Percentiles rank a stretch among this genome's conserved stretches.
Conservation (phyloP, 352 stramenopile species). For the Pythium grandisporangium region DNA sequence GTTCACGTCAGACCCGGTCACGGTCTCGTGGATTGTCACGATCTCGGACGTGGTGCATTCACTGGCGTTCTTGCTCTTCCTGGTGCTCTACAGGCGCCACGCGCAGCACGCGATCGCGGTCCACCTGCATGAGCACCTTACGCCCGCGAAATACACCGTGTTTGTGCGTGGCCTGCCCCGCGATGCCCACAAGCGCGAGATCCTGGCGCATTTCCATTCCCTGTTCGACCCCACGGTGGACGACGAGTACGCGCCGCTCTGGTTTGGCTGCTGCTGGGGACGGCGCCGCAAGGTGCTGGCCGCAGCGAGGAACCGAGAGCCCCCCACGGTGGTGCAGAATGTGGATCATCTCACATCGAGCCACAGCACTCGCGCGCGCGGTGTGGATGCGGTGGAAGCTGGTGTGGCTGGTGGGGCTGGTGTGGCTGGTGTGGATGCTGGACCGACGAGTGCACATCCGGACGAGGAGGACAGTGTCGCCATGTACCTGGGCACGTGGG, state of each 20-base stretch:
- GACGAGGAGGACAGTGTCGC: slow-evolving; percentile 28
- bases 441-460: no score
- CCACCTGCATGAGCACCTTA: slow-evolving; percentile 70
- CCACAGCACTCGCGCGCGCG: no score
- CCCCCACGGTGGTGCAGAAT: slow-evolving; percentile 44
- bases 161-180: slow-evolving; percentile 61
- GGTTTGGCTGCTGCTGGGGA: slow-evolving; percentile 56
- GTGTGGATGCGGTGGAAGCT: no score
- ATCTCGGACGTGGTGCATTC: slow-evolving; percentile 53
- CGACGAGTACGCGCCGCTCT: slow-evolving; percentile 53
- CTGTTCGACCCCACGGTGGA: slow-evolving; percentile 65
- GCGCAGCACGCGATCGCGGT: slow-evolving; percentile 41
- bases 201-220: slow-evolving; percentile 67
- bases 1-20: slow-evolving; percentile 44
- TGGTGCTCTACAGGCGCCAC: slow-evolving; percentile 34
- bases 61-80: slow-evolving; percentile 58
- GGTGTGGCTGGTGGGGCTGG: no score
- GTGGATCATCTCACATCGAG: slow-evolving; percentile 49
- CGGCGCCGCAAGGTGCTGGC: slow-evolving; percentile 32
- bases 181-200: slow-evolving; percentile 51
- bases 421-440: no score
- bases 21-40: slow-evolving; percentile 69
- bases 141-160: slow-evolving; percentile 73
- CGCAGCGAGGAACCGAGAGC: slow-evolving; percentile 26
- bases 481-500: slow-evolving; percentile 77